Conservation (phyloP, 2,329 filamentous ascomycete genomes). For the Fusarium newnesense region DNA sequence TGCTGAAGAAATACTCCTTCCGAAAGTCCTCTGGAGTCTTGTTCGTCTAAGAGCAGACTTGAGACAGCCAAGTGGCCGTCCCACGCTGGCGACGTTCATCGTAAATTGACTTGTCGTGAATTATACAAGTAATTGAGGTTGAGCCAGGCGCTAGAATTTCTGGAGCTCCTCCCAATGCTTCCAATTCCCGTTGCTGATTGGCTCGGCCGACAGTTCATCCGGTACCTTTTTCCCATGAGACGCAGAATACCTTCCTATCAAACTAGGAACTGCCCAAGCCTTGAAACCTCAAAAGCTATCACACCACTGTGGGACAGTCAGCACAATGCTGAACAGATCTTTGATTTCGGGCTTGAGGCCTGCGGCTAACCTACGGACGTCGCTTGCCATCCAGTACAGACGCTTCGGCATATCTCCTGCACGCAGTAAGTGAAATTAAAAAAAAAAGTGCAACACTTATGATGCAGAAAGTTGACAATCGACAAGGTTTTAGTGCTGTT, state of each 20-base stretch:
- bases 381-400: constrained; percentile 22
- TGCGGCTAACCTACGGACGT: constrained; percentile 26
- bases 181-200: constrained; percentile 50
- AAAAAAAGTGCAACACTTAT: not conserved
- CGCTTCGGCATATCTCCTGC: constrained; percentile 47
- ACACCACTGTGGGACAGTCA: constrained; percentile 11
- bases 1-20: constrained; percentile 61
- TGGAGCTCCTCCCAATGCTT: constrained; percentile 28
- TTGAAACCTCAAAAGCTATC: not conserved
- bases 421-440: constrained; percentile 41
- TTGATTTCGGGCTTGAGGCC: constrained; percentile 43
- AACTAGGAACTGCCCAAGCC: not conserved
- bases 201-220: constrained; percentile 48
- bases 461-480: constrained; percentile 12
- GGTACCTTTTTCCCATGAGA: constrained; percentile 35
- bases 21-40: constrained; percentile 58
- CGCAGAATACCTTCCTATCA: not conserved
- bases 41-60: constrained; percentile 71
- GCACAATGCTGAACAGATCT: constrained; percentile 37
- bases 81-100: constrained; percentile 70
- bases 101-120: constrained; percentile 42
- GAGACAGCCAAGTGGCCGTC: constrained; percentile 77
- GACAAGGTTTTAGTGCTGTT: constrained; percentile 50
- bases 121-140: constrained; percentile 33
- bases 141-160: constrained; percentile 42